These are phyloP conservation scores for Pseudozyma sp. DNA, from an alignment of 1,284 basidiomycete genomes.

Conservation along the genomic window DNA sequence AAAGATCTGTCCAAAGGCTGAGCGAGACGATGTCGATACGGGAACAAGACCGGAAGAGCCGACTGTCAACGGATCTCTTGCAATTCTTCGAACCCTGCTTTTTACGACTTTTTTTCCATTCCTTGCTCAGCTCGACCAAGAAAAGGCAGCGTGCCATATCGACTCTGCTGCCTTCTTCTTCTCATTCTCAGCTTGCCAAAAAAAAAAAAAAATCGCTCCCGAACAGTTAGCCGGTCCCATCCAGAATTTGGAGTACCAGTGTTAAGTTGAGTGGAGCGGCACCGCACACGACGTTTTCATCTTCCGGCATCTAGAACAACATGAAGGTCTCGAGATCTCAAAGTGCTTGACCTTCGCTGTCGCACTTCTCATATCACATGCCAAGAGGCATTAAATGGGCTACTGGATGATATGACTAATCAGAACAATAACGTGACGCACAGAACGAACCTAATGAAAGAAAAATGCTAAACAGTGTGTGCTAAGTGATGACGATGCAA, in stretches of 20 bases:
- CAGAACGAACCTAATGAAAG: background rate
- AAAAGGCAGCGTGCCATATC: too few species aligned
- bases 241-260: background rate
- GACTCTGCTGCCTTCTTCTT: background rate
- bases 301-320: too few species aligned
- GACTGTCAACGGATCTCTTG: background rate
- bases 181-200: background rate
- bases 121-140: too few species aligned
- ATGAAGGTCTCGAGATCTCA: too few species aligned
- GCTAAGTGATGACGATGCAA: background rate
- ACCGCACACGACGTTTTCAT: background rate
- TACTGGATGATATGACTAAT: background rate
- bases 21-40: slow-evolving; percentile 22
- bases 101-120: slow-evolving; percentile 9
- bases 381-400: too few species aligned
- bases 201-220: slow-evolving; percentile 16
- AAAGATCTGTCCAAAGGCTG: background rate
- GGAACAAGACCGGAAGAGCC: slow-evolving; percentile 36
- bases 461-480: background rate
- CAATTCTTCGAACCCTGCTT: background rate
- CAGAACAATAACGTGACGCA: background rate
- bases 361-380: too few species aligned
- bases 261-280: background rate
- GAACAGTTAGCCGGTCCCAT: slow-evolving; percentile 19
- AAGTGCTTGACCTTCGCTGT: too few species aligned